These are phyloP conservation scores for Colletotrichum horii DNA, from an alignment of 2,329 filamentous ascomycete genomes.

Conservation along the genomic window DNA sequence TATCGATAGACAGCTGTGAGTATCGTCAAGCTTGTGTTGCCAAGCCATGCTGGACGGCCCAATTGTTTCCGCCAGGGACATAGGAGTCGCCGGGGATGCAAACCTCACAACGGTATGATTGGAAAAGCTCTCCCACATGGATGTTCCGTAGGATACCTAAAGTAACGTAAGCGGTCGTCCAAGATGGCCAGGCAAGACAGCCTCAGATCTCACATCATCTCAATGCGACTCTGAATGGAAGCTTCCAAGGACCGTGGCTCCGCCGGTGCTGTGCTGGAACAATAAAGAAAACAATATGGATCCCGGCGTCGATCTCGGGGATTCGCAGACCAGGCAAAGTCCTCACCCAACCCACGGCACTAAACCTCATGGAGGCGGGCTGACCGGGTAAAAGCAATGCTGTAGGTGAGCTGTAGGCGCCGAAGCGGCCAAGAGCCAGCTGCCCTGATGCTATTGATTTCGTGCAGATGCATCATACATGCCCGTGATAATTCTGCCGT, in stretches of 20 bases:
- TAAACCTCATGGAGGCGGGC: neutral
- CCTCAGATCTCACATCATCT: neutral
- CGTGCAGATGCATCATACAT: neutral
- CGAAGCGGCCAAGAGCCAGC: neutral
- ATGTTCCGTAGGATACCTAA: too few species aligned
- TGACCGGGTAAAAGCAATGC: neutral
- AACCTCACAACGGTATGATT: neutral
- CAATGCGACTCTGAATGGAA: too few species aligned
- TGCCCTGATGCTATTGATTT: neutral
- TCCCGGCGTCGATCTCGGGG: slow-evolving; percentile 7
- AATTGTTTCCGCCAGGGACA: rapidly evolving
- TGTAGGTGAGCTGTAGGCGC: neutral
- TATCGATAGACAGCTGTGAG: neutral
- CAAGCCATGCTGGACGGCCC: neutral
- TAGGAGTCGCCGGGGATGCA: rapidly evolving
- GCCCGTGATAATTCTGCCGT: neutral
- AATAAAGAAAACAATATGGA: neutral
- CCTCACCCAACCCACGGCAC: slow-evolving; percentile 8
- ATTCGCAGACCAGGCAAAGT: neutral
- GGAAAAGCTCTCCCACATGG: too few species aligned
- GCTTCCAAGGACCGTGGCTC: neutral
- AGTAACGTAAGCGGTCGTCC: neutral
- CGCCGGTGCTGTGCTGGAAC: neutral
- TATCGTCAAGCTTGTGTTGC: neutral
- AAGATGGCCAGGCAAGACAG: neutral